Evolutionary conservation across 192 early-diverging fungal genomes (phyloP), one percentile per base, ranked within the genome.

Genomic region (Coemansia sp.): DNA sequence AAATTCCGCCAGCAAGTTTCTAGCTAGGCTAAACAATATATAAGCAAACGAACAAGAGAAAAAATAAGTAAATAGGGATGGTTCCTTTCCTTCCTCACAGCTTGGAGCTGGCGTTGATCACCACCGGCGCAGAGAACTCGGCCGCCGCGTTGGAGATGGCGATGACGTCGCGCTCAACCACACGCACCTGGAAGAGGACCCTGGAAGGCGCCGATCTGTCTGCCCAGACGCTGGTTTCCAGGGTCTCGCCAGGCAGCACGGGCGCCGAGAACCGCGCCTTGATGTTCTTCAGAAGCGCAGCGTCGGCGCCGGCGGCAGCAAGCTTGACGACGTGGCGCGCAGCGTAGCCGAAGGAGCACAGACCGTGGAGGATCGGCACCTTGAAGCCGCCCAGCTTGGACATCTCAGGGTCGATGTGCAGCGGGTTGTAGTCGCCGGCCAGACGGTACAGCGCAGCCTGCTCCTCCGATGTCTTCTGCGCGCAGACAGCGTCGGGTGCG

Each of bases 351-450:
- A 94, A 95, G 10, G 92, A 87, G 86, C 93, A 95, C 68, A 99
- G 87, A 40, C 97, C 97, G 74, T 99, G 98, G 48, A 99, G 85
- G 72, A 99, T 98, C 5, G 98, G 98, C 12, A 92, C 90, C 44
- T 98, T 92, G 79, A 98, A 99, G 18, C 96, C 96, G 61, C 94
- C 98, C 61, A 98, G 86, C 45, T 87, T 86, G 43, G 92, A 89
- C 94, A 98, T 95, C 37, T 88, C 84, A 4, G 98, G 97, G 79
- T 98, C 97, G 71, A 99, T 93, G 76, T 99, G 98, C 67, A 99
- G 85, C 68, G 98, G 98, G 81, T 99, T 99, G 80, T 78, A 91
- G 85, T 99, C 98, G 66, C 97, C 98, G 9, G 88, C 89, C 64
- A 99, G 85, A 50, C 95, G 94, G 87, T 99, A 99, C 45, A 99